These are phyloP conservation scores for Plectranthus barbatus DNA, from an alignment of 257 asterid genomes.

Conservation along the genomic window DNA sequence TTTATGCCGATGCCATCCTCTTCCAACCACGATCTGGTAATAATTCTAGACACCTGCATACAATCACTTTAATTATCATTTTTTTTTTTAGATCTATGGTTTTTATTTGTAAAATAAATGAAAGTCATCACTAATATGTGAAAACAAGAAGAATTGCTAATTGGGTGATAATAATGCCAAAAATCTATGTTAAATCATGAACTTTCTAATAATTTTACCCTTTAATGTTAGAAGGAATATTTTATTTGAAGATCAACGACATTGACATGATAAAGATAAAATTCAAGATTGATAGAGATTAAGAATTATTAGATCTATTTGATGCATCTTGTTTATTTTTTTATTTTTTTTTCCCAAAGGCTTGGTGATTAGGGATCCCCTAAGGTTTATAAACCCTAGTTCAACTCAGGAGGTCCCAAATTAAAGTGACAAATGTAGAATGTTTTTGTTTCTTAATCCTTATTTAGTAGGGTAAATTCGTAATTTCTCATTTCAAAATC, in stretches of 20 bases:
- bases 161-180: neutral
- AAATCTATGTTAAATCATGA: too few species aligned
- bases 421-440: neutral
- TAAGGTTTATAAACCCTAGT: neutral
- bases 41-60: neutral
- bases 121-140: too few species aligned
- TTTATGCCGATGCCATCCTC: constrained; percentile 16
- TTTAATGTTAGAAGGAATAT: neutral
- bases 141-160: neutral
- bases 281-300: neutral
- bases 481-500: too few species aligned
- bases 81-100: neutral
- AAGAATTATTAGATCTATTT: neutral
- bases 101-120: neutral
- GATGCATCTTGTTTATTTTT: neutral
- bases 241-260: too few species aligned
- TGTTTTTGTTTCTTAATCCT: too few species aligned
- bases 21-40: constrained; percentile 18
- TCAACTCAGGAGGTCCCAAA: neutral
- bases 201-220: too few species aligned
- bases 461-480: too few species aligned
- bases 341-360: neutral
- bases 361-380: neutral
- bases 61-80: neutral
- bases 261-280: neutral